Percentiles rank a stretch among this genome's conserved stretches.
phyloP scores from a whole-genome alignment of 2,329 filamentous ascomycete genomes.

The Thielaviopsis punctulata region DNA sequence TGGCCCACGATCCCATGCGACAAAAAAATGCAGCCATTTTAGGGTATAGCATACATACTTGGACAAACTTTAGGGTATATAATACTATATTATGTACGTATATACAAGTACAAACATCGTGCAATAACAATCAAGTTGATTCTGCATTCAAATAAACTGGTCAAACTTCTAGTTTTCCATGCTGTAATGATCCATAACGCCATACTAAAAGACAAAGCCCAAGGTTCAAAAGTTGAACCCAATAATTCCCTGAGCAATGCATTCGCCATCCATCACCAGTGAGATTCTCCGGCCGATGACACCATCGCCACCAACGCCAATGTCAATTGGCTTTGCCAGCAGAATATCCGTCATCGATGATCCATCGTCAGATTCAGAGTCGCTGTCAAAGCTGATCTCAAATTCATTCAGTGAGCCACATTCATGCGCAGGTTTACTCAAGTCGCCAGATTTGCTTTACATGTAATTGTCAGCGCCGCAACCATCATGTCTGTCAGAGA shows the following conservation, averaged over 20 bases:
- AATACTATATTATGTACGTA: too few relatives aligned
- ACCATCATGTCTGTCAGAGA: too few relatives aligned
- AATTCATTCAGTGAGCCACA: slow-evolving; percentile 18
- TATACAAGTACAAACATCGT: too few relatives aligned
- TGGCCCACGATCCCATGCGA: not conserved
- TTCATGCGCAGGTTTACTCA: slow-evolving; percentile 24
- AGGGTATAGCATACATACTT: not conserved
- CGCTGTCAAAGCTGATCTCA: not conserved
- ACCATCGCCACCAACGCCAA: slow-evolving; percentile 27
- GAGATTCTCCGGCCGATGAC: slow-evolving; percentile 33
- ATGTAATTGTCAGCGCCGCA: not conserved
- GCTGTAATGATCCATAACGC: not conserved
- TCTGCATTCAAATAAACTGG: too few relatives aligned
- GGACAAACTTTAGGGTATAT: too few relatives aligned
- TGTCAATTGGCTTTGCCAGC: slow-evolving; percentile 23
- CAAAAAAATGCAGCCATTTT: not conserved
- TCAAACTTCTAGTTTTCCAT: too few relatives aligned
- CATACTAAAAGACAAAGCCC: not conserved
- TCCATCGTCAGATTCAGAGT: not conserved
- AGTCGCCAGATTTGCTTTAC: slow-evolving; percentile 7
- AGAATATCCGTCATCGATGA: slow-evolving; percentile 7
- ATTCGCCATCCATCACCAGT: slow-evolving; percentile 17
- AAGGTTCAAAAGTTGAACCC: slow-evolving; percentile 24
- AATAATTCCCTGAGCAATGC: slow-evolving; percentile 31
- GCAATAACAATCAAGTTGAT: too few relatives aligned